Conservation (phyloP, 768 basidiomycete species). For the Boletus eberwhitei region DNA sequence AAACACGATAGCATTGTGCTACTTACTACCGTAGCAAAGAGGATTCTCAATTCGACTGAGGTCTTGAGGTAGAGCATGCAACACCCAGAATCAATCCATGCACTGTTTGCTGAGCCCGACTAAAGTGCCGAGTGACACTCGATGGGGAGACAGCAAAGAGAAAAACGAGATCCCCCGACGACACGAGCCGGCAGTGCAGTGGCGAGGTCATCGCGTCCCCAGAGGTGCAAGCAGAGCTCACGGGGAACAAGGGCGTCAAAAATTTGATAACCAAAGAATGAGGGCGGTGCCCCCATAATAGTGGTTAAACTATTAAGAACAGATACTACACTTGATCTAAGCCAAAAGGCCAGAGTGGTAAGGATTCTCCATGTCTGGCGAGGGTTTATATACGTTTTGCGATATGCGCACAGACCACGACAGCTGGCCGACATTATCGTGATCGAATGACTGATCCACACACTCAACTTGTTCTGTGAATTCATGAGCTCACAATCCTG, state of each 20-base stretch:
- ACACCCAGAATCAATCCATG: no score
- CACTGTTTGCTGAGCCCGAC: conserved; percentile 12
- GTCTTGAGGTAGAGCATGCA: no score
- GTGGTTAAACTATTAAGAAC: conserved; percentile 62
- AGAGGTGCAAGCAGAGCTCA: conserved; percentile 44
- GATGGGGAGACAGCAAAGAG: conserved; percentile 11
- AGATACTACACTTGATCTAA: conserved; percentile 80
- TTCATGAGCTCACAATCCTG: not conserved
- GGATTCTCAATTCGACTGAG: no score
- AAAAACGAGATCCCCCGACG: conserved; percentile 51
- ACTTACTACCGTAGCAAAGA: no score
- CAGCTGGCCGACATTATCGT: not conserved
- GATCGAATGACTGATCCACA: not conserved
- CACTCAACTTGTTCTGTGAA: not conserved
- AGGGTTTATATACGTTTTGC: conserved; percentile 9
- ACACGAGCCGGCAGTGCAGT: conserved; percentile 50
- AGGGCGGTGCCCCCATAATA: conserved; percentile 55
- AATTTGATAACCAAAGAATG: conserved; percentile 53
- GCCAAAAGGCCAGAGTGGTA: conserved; percentile 49
- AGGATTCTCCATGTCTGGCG: not conserved
- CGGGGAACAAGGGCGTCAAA: conserved; percentile 24
- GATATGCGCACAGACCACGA: conserved; percentile 19
- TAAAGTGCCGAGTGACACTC: not conserved
- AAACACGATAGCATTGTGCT: no score
- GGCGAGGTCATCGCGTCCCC: conserved; percentile 39